Evolutionary conservation across 2,329 filamentous ascomycete genomes (phyloP), one percentile per base, ranked within the genome.

Genomic region (Dactylonectria estremocensis): DNA sequence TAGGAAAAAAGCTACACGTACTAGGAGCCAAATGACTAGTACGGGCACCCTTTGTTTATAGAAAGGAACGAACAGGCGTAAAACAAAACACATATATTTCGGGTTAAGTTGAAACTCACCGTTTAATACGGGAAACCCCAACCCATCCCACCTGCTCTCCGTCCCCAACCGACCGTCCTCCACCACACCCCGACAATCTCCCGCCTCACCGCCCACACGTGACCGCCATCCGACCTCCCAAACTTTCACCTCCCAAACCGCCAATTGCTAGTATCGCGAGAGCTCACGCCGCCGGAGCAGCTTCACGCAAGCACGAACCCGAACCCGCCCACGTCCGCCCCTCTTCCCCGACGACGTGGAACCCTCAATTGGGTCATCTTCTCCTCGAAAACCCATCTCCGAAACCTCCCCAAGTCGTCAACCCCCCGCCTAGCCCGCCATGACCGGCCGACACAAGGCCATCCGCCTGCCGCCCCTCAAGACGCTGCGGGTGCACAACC

Each of bases 381-480:
- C 45, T 14, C 9, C 7, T 13, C 24, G 20, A 35, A 18, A 3
- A 43, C 46, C 18, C 43, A 7, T 4, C 24, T 28, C 24, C 31
- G 20, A 48, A 31, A 20, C 5, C 20, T 5, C 16, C 8, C n/a
- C 16, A 20, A 37, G 18, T 43, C 33, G 9, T 20, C 22, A 6
- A 31, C 14, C 40, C 16, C 40, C 16, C 40, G 40, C 14, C 20
- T 43, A 33, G 45, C 37, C 69, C 76, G 78, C 53, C 68, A 88
- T 88, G 85, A 78, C 83, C 72, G 78, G 79, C 61, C 76, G 77
- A 61, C 82, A 84, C 69, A 88, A 85, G 71, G 83, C 87, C 31
- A 88, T 89, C 53, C 87, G 87, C 52, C 83, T 92, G 2, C 87
- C 88, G 66, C 89, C 89, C 2, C 80, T 91, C 67, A 84, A 85